Evolutionary conservation across 495 filamentous ascomycete genomes (phyloP).

Genomic region (Letharia lupina): DNA sequence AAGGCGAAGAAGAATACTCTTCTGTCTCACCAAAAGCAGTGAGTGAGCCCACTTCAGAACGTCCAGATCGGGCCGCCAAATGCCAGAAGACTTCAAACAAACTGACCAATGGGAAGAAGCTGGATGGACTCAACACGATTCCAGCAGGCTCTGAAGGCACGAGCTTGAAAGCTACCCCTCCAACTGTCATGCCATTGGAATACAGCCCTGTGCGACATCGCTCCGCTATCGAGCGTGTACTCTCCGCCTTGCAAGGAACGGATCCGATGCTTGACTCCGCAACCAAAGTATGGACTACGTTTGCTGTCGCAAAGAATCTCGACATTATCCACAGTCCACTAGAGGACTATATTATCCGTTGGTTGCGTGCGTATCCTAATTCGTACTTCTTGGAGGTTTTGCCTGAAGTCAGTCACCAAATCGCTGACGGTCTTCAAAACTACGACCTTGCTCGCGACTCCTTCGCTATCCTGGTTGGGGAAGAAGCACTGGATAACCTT

Average conservation of each 20-base stretch:
- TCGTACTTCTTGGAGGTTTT: constrained; percentile 39
- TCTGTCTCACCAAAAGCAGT: neutral
- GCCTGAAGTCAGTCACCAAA: constrained; percentile 40
- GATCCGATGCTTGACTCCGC: constrained; percentile 52
- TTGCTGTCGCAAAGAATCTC: constrained; percentile 49
- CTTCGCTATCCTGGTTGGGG: constrained; percentile 42
- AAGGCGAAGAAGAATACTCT: constrained; percentile 32
- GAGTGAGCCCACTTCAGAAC: constrained; percentile 8
- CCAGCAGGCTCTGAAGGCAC: neutral
- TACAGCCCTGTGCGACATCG: constrained; percentile 55
- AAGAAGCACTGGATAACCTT: constrained; percentile 37
- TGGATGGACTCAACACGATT: neutral
- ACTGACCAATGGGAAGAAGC: neutral
- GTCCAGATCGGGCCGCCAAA: constrained; percentile 3
- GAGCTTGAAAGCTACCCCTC: neutral
- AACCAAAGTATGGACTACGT: constrained; percentile 55
- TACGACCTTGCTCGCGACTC: constrained; percentile 34
- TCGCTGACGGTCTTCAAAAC: constrained; percentile 38
- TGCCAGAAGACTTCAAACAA: constrained; percentile 17
- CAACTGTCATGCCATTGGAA: constrained; percentile 30
- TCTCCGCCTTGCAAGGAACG: constrained; percentile 42
- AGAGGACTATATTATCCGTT: constrained; percentile 35
- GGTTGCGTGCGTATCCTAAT: constrained; percentile 41
- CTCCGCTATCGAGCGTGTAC: constrained; percentile 49
- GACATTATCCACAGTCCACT: constrained; percentile 37